phyloP scores from a whole-genome alignment of 2,329 filamentous ascomycete species.

The Geosmithia flava region DNA sequence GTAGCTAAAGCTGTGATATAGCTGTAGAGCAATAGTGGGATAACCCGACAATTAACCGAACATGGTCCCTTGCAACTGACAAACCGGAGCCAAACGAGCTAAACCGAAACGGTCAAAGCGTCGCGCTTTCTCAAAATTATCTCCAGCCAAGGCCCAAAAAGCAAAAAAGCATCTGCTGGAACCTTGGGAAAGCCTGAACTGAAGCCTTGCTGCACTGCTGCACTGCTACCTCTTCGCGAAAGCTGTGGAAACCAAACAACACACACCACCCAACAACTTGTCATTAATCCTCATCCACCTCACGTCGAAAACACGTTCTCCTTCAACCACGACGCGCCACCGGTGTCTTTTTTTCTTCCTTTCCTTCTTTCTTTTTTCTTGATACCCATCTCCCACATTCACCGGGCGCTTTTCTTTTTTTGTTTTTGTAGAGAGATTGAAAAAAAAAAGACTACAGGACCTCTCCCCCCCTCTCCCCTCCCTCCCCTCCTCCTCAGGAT shows the following conservation, averaged over 20 bases:
- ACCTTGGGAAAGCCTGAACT: neutral
- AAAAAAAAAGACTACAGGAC: neutral
- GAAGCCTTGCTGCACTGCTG: conserved; percentile 1
- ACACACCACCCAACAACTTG: neutral
- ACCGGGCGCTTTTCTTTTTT: neutral
- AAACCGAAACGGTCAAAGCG: conserved; percentile 1
- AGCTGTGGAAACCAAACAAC: too few species aligned
- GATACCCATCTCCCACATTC: conserved; percentile 3
- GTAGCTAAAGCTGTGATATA: too few species aligned
- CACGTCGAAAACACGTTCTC: neutral
- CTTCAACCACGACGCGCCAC: neutral
- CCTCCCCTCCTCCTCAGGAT: neutral
- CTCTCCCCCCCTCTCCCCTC: neutral
- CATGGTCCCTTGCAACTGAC: neutral
- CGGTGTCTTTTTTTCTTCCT: neutral
- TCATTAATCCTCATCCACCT: neutral
- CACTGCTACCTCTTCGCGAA: too few species aligned
- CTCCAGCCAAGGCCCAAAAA: conserved; percentile 3
- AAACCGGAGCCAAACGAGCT: neutral
- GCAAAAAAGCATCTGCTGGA: too few species aligned
- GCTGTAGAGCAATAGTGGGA: too few species aligned
- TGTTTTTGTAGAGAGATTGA: neutral
- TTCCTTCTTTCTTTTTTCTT: conserved; percentile 1
- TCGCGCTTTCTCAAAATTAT: conserved; percentile 6
- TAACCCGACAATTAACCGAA: neutral